Base-by-base conservation (phyloP, 768 basidiomycete genomes). In the Termitomyces heimii region DNA sequence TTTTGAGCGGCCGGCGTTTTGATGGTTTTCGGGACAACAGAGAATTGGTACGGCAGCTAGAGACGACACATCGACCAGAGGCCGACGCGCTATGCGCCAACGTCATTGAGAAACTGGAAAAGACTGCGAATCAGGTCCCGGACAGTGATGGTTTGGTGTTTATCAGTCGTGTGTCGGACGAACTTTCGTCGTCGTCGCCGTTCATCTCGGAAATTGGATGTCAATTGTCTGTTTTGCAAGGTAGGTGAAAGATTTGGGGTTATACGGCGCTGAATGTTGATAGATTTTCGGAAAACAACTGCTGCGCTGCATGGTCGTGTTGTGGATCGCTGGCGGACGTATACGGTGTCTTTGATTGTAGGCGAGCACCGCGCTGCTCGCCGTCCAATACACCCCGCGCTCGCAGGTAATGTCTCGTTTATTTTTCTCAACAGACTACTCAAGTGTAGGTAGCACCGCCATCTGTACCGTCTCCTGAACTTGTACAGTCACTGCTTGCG, bases 401-500 rank as follows among this genome's bases (percentile, higher is more conserved):
- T 62, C 57, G 43, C 55, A 59, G 58, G 76, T 77, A n/a, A 51
- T 42, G 16, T 22, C 50, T 65, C 57, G 31, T 43, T 9, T 22
- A 35, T 22, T 50, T 10, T 24, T 26, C 16, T 4, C 24, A 18
- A 29, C 22, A 24, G 26, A 37, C 22, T 48, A 22, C 45, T 60
- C 28, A 63, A 22, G 20, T n/a, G 14, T 22, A 16, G 35, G 53
- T 26, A 57, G 60, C 29, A 18, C 43, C 56, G 40, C 69, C 65
- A 45, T 69, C 62, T 55, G 75, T 77, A 9, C 82, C 84, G 47
- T 87, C 87, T 35, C 67, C 80, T 48, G 67, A 71, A 43, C 74
- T 89, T 51, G 72, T 85, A 56, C 74, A 79, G 43, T 79, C 82
- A 18, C 67, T 92, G 52, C 67, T 84, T 45, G 67, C 74, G 1